A percentile compares a stretch with the other conserved stretches of the same genome.
phyloP scores from a whole-genome alignment of 148 eudicot genomes.

The Beta vulgaris region DNA sequence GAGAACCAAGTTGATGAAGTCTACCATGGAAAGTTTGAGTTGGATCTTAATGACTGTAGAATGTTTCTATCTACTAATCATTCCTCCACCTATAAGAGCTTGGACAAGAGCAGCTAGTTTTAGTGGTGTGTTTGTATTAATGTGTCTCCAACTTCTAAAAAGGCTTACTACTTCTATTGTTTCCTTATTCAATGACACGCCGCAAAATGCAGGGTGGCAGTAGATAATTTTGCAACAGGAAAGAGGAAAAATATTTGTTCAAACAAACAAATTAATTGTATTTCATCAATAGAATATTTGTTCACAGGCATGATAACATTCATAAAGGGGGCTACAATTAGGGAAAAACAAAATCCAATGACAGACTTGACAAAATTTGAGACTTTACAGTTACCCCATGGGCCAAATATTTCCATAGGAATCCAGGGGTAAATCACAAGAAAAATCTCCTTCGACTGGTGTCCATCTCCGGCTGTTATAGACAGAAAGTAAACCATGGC shows the following conservation, averaged over 20 bases:
- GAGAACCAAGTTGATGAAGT: constrained; percentile 24
- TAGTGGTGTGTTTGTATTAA: constrained; percentile 36
- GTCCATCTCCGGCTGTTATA: constrained; percentile 85
- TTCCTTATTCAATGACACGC: constrained; percentile 23
- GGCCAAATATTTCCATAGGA: neutral
- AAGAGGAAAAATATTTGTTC: neutral
- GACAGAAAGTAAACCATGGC: neutral
- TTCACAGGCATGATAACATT: neutral
- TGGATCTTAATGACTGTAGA: constrained; percentile 43
- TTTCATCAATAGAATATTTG: constrained; percentile 3
- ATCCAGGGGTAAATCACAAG: constrained; percentile 41
- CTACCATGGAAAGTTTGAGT: constrained; percentile 32
- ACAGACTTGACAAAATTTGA: constrained; percentile 11
- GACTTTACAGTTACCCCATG: constrained; percentile 5
- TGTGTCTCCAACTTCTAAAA: constrained; percentile 38
- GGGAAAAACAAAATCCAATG: neutral
- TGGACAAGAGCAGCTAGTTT: constrained; percentile 29
- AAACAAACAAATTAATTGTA: neutral
- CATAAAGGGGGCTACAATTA: neutral
- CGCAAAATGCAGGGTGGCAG: constrained; percentile 13
- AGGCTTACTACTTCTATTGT: constrained; percentile 23
- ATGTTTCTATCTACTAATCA: constrained; percentile 30
- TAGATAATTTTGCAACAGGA: constrained; percentile 9
- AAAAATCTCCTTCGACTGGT: constrained; percentile 95
- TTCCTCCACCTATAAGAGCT: constrained; percentile 28